Evolutionary conservation across 1,284 basidiomycete genomes (phyloP).

Genomic region (Wallemia mellicola): DNA sequence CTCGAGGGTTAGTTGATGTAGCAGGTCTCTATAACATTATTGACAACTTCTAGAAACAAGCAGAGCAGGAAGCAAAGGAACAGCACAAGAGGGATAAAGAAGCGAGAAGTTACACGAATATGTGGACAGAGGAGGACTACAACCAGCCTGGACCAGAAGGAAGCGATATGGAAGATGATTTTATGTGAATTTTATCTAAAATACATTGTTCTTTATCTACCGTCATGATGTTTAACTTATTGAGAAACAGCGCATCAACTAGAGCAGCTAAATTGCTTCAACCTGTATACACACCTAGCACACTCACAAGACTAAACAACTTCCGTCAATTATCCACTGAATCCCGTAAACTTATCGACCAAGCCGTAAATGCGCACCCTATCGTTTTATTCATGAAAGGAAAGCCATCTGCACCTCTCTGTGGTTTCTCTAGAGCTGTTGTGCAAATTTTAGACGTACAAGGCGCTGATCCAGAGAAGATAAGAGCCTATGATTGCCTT

Average conservation of each 20-base stretch:
- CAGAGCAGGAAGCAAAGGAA: conserved; percentile 32
- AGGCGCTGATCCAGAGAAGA: conserved; percentile 42
- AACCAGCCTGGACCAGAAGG: conserved; percentile 1
- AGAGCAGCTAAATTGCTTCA: not conserved
- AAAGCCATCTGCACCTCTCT: conserved; percentile 35
- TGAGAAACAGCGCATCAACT: not conserved
- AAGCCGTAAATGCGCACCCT: conserved; percentile 36
- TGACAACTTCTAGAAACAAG: no score
- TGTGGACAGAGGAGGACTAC: conserved; percentile 20
- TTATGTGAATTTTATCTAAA: not conserved
- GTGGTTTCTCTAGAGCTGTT: conserved; percentile 76
- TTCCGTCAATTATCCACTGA: not conserved
- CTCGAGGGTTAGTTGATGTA: conserved; percentile 25
- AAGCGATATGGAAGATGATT: conserved; percentile 5
- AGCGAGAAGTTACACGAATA: conserved; percentile 38
- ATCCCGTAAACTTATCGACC: conserved; percentile 2
- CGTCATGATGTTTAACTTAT: no score
- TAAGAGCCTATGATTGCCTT: conserved; percentile 68
- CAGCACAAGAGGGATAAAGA: no score
- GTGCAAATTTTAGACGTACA: conserved; percentile 73
- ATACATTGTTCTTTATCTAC: not conserved
- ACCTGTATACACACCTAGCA: not conserved
- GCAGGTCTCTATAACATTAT: no score
- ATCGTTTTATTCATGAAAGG: conserved; percentile 89
- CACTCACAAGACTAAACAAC: not conserved